These are phyloP conservation scores for Suillus subalutaceus DNA, from an alignment of 768 basidiomycete species.

Conservation along the genomic window DNA sequence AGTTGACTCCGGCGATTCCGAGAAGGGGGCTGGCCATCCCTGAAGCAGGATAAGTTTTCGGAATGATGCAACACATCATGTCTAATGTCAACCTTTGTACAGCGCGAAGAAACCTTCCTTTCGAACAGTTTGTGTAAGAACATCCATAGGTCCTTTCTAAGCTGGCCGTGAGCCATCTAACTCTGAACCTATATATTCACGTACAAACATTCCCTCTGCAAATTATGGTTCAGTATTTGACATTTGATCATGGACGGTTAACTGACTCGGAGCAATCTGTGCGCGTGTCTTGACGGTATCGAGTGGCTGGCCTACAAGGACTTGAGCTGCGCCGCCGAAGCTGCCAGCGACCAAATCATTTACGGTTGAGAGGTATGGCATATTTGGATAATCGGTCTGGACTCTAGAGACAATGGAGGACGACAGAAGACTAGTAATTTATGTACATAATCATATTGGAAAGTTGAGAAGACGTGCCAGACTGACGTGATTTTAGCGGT, in stretches of 20 bases:
- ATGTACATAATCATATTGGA: background rate
- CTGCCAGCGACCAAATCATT: constrained; percentile 90
- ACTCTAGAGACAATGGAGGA: background rate
- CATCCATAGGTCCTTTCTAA: constrained; percentile 94
- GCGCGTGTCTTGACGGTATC: constrained; percentile 90
- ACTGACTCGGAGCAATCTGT: constrained; percentile 81
- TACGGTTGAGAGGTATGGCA: constrained; percentile 52
- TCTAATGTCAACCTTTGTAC: constrained; percentile 75
- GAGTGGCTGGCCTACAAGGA: constrained; percentile 90
- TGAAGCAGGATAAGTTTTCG: constrained; percentile 29
- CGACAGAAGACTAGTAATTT: background rate
- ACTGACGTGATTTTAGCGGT: constrained; percentile 5
- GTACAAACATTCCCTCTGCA: constrained; percentile 85
- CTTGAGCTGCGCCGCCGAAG: constrained; percentile 92
- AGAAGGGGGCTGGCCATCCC: constrained; percentile 91
- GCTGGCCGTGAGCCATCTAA: constrained; percentile 2
- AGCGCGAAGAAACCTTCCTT: constrained; percentile 92
- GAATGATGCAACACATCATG: background rate
- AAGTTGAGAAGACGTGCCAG: background rate
- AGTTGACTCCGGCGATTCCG: constrained; percentile 96
- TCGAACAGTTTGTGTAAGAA: constrained; percentile 75
- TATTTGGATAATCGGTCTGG: background rate
- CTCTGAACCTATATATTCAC: constrained; percentile 31
- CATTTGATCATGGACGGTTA: constrained; percentile 2
- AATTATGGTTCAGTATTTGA: constrained; percentile 11